Evolutionary conservation across 1,139 yeast species (phyloP).

Genomic region (Tardiomyces depauwii): DNA sequence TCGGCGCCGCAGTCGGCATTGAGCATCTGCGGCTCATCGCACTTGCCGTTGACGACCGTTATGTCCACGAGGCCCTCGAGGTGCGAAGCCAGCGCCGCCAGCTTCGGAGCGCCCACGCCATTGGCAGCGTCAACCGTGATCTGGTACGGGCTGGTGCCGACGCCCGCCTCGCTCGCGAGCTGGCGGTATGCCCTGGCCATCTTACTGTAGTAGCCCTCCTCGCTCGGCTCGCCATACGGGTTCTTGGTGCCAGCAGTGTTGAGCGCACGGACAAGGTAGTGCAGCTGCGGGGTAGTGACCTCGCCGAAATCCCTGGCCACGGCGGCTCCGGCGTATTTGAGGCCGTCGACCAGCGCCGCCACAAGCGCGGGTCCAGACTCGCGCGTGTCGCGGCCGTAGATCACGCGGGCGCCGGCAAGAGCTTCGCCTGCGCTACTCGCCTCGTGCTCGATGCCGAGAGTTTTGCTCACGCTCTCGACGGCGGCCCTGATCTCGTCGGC

Average conservation of each 20-base stretch:
- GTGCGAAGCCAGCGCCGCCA: conserved; percentile 33
- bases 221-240: conserved; percentile 52
- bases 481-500: conserved; percentile 26
- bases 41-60: conserved; percentile 49
- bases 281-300: conserved; percentile 90
- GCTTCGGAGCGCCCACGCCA: conserved; percentile 88
- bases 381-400: conserved; percentile 43
- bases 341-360: conserved; percentile 56
- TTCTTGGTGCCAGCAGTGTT: conserved; percentile 36
- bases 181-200: conserved; percentile 38
- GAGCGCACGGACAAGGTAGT: conserved; percentile 65
- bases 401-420: conserved; percentile 35
- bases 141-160: conserved; percentile 9
- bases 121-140: conserved; percentile 82
- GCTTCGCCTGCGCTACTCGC: too few species aligned
- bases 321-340: conserved; percentile 40
- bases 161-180: conserved; percentile 25
- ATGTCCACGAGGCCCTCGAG: conserved; percentile 33
- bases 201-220: conserved; percentile 61
- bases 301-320: conserved; percentile 48
- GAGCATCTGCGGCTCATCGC: conserved; percentile 43
- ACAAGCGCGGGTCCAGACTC: conserved; percentile 66
- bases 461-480: conserved; percentile 22
- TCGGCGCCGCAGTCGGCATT: conserved; percentile 93
- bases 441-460: conserved; percentile 34